phyloP scores from a whole-genome alignment of 2,329 filamentous ascomycete species.

The Lecanicillium sp. region DNA sequence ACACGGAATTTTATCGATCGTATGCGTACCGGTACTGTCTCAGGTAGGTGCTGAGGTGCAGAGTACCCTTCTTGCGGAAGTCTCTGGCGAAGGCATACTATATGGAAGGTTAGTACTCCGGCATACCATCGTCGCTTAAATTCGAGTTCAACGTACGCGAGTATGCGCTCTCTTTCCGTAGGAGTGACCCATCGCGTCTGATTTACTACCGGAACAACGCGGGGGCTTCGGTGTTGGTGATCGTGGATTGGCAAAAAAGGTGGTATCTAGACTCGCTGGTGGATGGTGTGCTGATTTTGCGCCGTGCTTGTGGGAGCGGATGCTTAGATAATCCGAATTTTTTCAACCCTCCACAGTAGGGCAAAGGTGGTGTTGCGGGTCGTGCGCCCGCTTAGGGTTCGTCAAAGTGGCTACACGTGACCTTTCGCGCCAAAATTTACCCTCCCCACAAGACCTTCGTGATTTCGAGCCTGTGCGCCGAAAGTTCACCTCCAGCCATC shows the following conservation, averaged over 20 bases:
- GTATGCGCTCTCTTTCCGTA: constrained; percentile 81
- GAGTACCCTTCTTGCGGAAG: constrained; percentile 94
- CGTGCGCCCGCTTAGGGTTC: constrained; percentile 23
- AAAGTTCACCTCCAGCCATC: constrained; percentile 20
- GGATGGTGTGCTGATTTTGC: constrained; percentile 29
- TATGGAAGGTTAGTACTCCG: constrained; percentile 22
- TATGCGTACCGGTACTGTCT: constrained; percentile 69
- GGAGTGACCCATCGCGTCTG: constrained; percentile 74
- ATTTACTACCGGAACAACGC: constrained; percentile 29
- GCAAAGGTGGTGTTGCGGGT: constrained; percentile 19
- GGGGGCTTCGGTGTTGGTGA: constrained; percentile 28
- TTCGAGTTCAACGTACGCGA: constrained; percentile 51
- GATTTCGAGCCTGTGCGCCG: constrained; percentile 15
- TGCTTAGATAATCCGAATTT: constrained; percentile 27
- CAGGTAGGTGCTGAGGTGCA: constrained; percentile 89
- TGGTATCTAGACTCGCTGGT: constrained; percentile 21
- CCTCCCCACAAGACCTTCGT: constrained; percentile 23
- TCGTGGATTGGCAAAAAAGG: constrained; percentile 31
- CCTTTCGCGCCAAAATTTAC: constrained; percentile 18
- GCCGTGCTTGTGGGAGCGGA: constrained; percentile 27
- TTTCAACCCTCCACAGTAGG: constrained; percentile 22
- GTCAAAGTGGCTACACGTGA: constrained; percentile 19
- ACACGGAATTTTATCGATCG: constrained; percentile 4
- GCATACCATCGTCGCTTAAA: constrained; percentile 9
- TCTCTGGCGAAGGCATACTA: constrained; percentile 87